Evolutionary conservation across 805 yeast genomes (phyloP).

Genomic region (Candida khao-thaluensis): DNA sequence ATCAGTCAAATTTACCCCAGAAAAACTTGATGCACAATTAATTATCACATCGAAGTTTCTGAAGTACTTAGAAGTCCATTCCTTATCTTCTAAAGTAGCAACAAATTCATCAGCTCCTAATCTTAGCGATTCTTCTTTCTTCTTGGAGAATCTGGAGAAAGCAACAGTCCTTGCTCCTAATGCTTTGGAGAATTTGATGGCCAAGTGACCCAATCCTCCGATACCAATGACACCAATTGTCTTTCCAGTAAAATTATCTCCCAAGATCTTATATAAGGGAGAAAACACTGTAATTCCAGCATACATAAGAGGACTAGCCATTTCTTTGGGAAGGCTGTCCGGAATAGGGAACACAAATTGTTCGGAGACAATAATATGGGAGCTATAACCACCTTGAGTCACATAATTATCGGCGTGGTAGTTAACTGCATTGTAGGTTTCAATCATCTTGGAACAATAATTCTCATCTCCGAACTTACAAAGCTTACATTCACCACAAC

Average conservation of each 20-base stretch:
- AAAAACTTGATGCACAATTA: conserved; percentile 52
- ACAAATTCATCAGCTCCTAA: conserved; percentile 36
- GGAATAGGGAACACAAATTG: conserved; percentile 50
- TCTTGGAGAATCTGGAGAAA: conserved; percentile 28
- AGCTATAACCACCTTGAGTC: conserved; percentile 51
- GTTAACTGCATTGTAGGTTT: conserved; percentile 53
- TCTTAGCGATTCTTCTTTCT: conserved; percentile 29
- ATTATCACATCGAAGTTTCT: conserved; percentile 51
- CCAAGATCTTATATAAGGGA: conserved; percentile 38
- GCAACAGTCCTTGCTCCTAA: conserved; percentile 64
- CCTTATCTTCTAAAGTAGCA: conserved; percentile 51
- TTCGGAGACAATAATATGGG: conserved; percentile 45
- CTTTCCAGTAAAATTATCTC: conserved; percentile 24
- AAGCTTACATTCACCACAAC: conserved; percentile 63
- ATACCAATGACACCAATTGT: conserved; percentile 62
- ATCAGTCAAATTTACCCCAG: conserved; percentile 47
- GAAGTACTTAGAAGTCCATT: conserved; percentile 34
- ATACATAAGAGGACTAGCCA: conserved; percentile 55
- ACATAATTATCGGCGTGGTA: conserved; percentile 25
- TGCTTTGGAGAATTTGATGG: conserved; percentile 57
- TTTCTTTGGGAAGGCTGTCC: conserved; percentile 36
- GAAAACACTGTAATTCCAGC: conserved; percentile 57
- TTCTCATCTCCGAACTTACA: conserved; percentile 43
- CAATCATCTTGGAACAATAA: conserved; percentile 49
- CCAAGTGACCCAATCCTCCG: conserved; percentile 70